Evolutionary conservation across 2,329 filamentous ascomycete species (phyloP), one percentile per base, ranked within the genome.

Genomic region (Sporothrix mexicana): DNA sequence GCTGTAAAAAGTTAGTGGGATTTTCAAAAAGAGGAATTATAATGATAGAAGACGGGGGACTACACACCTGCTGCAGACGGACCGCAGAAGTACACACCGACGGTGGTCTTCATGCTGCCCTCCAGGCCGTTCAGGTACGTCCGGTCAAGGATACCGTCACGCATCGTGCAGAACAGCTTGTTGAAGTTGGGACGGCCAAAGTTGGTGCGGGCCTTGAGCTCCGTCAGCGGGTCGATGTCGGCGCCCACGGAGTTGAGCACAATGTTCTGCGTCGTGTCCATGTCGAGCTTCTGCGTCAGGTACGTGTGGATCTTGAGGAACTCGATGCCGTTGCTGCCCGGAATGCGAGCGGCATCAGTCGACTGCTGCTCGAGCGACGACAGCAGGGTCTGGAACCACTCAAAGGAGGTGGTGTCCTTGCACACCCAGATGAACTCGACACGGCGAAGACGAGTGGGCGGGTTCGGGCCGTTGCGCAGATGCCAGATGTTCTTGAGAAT

Each of bases 371-470:
- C 96, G 25, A 99, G 91, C 0, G 93, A 97, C 0, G 93, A 93
- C 17, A 99, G 88, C 0, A 99, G 90, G 1, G 93, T 94, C 81
- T 99, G 96, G 86, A 99, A 98, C 96, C 96, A 99, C 83, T 98
- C 96, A 79, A 99, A 99, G 0, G 95, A 97, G 47, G 89, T 92
- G 0, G 95, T 97, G 79, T 98, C 95, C 81, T 93, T 96, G 88
- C 95, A 98, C 69, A 98, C 92, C 96, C 96, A 99, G 85, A 99
- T 97, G 83, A 99, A 99, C 82, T 99, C 96, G 45, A 99, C 95
- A 81, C 96, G 92, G 74, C 94, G 93, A 64, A 99, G 91, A 79
- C 95, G 93, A 68, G 89, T 90, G 1, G 95, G 95, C 30, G 95
- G 93, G 84, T 98, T 96, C 8, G 95, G 95, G 17, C 91, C 90